Base-by-base conservation (phyloP, 163 green algal genomes). In the Scenedesmus sp. region DNA sequence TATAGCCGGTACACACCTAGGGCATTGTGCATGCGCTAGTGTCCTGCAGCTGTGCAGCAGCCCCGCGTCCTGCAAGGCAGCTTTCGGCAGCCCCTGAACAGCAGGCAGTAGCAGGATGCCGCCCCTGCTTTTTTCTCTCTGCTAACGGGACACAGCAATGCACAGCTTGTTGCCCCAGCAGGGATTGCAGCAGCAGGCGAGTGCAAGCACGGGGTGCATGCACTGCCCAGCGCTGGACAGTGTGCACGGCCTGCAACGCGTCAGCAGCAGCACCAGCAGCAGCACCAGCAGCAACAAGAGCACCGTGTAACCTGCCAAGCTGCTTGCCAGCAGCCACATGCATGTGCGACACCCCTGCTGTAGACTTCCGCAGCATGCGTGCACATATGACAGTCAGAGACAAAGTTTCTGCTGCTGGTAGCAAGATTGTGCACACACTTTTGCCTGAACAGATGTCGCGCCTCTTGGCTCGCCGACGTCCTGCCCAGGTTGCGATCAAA, bases 401-500 rank as follows among this genome's bases (percentile, higher is more conserved):
- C n/a, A n/a, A n/a, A n/a, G n/a, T n/a, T n/a, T n/a, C 30, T 76
- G 35, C 35, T 46, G 73, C 73, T 2, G 51, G 3, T 22, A 15
- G 73, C 68, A 44, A 4, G 61, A 15, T 12, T 24, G 15, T 37
- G n/a, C 10, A 3, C 72, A 24, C 72, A 30, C 35, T 10, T 44
- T 37, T 2, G 24, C 42, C 15, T 65, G 0, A 61, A 70, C 56
- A 70, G 1, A 1, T 7, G 7, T n/a, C 4, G 56, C 20, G n/a
- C 46, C n/a, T 1, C 10, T n/a, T 7, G 53, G 30, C n/a, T 56
- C 43, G 82, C 82, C 37, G 15, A 4, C 15, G 22, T 56, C 26
- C 33, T 65, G 44, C 22, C n/a, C 94, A 98, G 96, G 97, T 99
- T 30, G 98, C 98, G 3, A 98, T 99, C 78, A 99, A 99, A 93